Conservation (phyloP, 352 stramenopile genomes). For the Globisporangium carolinianum region DNA sequence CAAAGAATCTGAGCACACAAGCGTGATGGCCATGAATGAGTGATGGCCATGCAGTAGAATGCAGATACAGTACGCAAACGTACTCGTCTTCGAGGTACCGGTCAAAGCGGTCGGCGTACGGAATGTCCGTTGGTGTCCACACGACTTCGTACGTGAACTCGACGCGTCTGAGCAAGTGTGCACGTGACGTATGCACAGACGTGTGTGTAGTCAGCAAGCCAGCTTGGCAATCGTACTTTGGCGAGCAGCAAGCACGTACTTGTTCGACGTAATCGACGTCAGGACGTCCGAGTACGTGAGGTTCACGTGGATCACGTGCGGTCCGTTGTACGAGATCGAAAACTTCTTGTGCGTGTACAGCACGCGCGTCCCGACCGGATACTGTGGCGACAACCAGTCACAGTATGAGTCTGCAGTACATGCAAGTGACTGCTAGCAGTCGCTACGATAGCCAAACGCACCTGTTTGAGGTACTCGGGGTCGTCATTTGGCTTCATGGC, state of each 20-base stretch:
- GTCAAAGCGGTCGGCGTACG: conserved; percentile 96
- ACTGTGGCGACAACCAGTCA: conserved; percentile 17
- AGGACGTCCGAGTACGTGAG: conserved; percentile 91
- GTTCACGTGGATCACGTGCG: conserved; percentile 98
- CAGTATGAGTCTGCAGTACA: too few species aligned
- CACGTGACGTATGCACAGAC: too few species aligned
- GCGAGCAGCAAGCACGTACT: conserved; percentile 21
- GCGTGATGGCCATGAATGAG: background rate
- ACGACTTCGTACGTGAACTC: conserved; percentile 94
- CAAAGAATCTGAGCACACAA: conserved; percentile 89
- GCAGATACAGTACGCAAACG: conserved; percentile 3
- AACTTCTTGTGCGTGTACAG: conserved; percentile 98
- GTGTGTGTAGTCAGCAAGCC: too few species aligned
- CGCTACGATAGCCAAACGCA: conserved; percentile 7
- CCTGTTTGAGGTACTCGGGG: conserved; percentile 70
- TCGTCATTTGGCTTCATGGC: conserved; percentile 89
- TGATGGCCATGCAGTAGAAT: background rate
- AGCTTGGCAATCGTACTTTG: too few species aligned
- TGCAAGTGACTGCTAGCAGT: too few species aligned
- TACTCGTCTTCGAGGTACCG: conserved; percentile 96
- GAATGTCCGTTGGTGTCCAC: conserved; percentile 88
- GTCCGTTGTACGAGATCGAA: conserved; percentile 95
- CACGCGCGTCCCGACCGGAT: conserved; percentile 67
- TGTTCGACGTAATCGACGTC: conserved; percentile 80
- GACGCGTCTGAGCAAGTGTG: conserved; percentile 37